Conservation (phyloP, 2,329 filamentous ascomycete genomes). For the Xylaria hypoxylon region DNA sequence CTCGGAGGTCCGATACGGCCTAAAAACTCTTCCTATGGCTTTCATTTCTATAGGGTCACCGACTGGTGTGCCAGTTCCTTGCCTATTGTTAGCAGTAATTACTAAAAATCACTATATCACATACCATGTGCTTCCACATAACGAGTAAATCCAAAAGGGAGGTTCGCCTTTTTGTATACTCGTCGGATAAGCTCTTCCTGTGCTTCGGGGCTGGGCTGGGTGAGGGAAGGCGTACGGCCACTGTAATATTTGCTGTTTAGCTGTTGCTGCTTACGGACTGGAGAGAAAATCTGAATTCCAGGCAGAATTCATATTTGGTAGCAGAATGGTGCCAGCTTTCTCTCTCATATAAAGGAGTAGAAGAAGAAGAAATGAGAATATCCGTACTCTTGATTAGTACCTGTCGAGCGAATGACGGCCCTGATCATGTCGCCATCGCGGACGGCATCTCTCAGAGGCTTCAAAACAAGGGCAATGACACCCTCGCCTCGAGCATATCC, state of each 20-base stretch:
- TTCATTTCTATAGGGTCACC: conserved; percentile 58
- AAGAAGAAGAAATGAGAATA: not conserved
- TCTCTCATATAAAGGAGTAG: too few relatives aligned
- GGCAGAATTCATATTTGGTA: not conserved
- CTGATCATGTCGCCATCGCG: conserved; percentile 54
- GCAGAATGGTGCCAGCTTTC: not conserved
- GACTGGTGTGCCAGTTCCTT: conserved; percentile 56
- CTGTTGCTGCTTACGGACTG: not conserved
- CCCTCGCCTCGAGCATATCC: conserved; percentile 63
- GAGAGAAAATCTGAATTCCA: not conserved
- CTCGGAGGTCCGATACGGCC: conserved; percentile 33
- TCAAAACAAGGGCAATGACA: conserved; percentile 62
- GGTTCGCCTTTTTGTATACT: conserved; percentile 49
- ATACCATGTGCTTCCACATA: conserved; percentile 52
- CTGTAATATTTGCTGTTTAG: conserved; percentile 13
- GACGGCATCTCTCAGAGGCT: conserved; percentile 61
- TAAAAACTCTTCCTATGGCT: conserved; percentile 53
- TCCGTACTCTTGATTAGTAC: conserved; percentile 47
- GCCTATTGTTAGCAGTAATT: conserved; percentile 10
- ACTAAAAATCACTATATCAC: not conserved
- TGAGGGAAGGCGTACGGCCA: conserved; percentile 47
- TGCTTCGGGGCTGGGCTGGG: conserved; percentile 46
- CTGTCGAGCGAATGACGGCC: conserved; percentile 52
- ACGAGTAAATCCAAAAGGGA: conserved; percentile 42
- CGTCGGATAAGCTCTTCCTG: conserved; percentile 52